Evolutionary conservation across 768 basidiomycete genomes (phyloP).

Genomic region (Tylopilus felleus): DNA sequence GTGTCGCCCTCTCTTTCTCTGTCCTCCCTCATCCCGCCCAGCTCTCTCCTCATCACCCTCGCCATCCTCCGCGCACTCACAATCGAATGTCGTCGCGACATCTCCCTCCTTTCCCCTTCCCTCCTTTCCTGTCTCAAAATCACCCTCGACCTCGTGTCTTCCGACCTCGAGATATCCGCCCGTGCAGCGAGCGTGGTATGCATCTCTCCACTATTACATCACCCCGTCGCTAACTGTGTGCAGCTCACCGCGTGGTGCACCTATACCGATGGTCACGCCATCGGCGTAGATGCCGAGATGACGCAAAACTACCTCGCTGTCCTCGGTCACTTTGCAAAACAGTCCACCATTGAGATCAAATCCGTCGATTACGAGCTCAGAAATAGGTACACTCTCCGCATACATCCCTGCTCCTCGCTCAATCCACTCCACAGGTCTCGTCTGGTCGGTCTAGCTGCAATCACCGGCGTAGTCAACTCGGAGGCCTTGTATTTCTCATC

Average conservation of each 20-base stretch:
- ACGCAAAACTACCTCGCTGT: constrained; percentile 69
- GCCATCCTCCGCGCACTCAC: constrained; percentile 78
- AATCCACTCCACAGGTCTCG: constrained; percentile 53
- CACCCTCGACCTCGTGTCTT: constrained; percentile 50
- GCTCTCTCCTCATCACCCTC: constrained; percentile 78
- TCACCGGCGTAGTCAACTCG: constrained; percentile 77
- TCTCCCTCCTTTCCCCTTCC: constrained; percentile 67
- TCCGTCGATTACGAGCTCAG: constrained; percentile 63
- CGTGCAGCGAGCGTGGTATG: constrained; percentile 79
- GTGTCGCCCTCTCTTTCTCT: constrained; percentile 27
- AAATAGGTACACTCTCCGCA: constrained; percentile 55
- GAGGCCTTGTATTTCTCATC: constrained; percentile 78
- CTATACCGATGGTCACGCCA: constrained; percentile 80
- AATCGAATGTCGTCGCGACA: constrained; percentile 83
- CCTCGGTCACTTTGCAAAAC: constrained; percentile 58
- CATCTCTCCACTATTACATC: constrained; percentile 7
- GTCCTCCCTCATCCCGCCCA: constrained; percentile 23
- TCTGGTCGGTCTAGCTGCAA: constrained; percentile 79
- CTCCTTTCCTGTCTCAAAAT: constrained; percentile 63
- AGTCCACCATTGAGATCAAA: constrained; percentile 49
- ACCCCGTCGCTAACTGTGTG: neutral
- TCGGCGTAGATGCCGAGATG: constrained; percentile 70
- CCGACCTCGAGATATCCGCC: constrained; percentile 73
- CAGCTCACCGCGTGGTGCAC: constrained; percentile 92
- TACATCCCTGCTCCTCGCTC: neutral